These are phyloP conservation scores for Epichloe baconii DNA, from an alignment of 2,329 filamentous ascomycete genomes.

Conservation along the genomic window DNA sequence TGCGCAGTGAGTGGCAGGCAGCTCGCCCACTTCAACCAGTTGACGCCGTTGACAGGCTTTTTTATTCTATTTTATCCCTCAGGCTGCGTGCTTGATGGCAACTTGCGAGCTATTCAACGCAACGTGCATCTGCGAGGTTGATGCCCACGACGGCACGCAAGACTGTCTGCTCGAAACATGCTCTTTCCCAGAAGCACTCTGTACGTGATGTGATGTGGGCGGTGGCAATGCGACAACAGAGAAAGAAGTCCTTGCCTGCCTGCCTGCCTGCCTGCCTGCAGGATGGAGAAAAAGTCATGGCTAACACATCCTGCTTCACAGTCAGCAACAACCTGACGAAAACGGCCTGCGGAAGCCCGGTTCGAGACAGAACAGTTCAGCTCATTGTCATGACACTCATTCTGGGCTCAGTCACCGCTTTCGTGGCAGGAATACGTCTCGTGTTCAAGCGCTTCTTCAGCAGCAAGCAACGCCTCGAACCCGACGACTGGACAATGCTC, in stretches of 20 bases:
- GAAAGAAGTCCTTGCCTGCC: too few species aligned
- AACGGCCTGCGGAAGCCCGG: not conserved
- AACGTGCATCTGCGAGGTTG: not conserved
- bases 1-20: not conserved
- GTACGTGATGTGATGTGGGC: not conserved
- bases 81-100: not conserved
- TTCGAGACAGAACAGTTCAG: not conserved
- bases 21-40: too few species aligned
- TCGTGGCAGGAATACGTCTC: slow-evolving; percentile 25
- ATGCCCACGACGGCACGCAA: not conserved
- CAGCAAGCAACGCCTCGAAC: slow-evolving; percentile 16
- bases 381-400: not conserved
- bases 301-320: not conserved
- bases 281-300: too few species aligned
- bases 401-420: slow-evolving; percentile 6
- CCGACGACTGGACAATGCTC: slow-evolving; percentile 24
- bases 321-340: slow-evolving; percentile 1
- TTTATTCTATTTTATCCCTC: not conserved
- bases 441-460: slow-evolving; percentile 21
- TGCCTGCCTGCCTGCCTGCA: too few species aligned
- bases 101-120: not conserved
- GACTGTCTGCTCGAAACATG: not conserved
- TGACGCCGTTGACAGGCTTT: too few species aligned
- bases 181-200: not conserved
- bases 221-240: too few species aligned